Conservation (phyloP, 306 rosid genomes). For the Albizia julibrissin region DNA sequence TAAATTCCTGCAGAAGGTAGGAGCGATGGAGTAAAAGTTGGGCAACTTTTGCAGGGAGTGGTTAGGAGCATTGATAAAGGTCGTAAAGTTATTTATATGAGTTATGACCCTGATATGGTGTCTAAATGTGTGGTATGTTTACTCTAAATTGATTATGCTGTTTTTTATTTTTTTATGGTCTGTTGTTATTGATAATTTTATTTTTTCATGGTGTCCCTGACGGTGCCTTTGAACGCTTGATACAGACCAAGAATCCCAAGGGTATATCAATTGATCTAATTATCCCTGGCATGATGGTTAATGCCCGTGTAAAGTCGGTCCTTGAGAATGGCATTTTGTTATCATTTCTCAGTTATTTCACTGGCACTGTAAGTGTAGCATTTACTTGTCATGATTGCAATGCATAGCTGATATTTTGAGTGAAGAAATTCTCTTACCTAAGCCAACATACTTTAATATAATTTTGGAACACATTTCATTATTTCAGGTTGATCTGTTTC, state of each 20-base stretch:
- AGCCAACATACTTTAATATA: background rate
- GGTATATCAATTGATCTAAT: constrained; percentile 93
- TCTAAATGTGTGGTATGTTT: constrained; percentile 76
- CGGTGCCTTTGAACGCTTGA: constrained; percentile 26
- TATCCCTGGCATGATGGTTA: constrained; percentile 92
- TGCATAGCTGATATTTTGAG: constrained; percentile 19
- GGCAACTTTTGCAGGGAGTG: constrained; percentile 78
- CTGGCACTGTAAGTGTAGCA: constrained; percentile 81
- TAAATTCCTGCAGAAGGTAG: constrained; percentile 43
- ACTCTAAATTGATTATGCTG: background rate
- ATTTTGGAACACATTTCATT: constrained; percentile 14
- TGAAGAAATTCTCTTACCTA: constrained; percentile 24
- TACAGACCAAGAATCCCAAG: constrained; percentile 83
- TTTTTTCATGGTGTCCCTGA: constrained; percentile 12
- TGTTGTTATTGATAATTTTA: background rate
- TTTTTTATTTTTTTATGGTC: background rate
- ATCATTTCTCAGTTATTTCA: constrained; percentile 88
- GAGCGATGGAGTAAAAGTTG: constrained; percentile 51
- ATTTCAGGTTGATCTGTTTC: constrained; percentile 84
- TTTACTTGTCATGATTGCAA: constrained; percentile 5
- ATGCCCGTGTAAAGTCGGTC: constrained; percentile 76
- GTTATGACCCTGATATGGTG: constrained; percentile 65
- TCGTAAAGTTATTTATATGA: constrained; percentile 77
- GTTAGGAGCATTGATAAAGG: constrained; percentile 76
- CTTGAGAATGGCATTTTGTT: constrained; percentile 93